phyloP scores from a whole-genome alignment of 768 basidiomycete species.

The Hericium erinaceus region DNA sequence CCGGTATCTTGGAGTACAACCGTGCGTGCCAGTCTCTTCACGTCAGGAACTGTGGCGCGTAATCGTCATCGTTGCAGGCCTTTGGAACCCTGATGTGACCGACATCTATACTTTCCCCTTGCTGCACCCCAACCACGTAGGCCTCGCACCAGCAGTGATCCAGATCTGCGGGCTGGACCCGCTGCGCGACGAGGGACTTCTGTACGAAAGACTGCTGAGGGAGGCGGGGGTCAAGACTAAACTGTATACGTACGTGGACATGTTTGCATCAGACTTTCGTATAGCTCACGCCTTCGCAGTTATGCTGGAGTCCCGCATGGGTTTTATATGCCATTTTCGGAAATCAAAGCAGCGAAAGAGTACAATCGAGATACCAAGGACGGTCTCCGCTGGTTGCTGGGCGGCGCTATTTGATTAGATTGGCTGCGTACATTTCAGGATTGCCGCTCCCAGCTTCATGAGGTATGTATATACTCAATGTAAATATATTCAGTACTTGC shows the following conservation, averaged over 20 bases:
- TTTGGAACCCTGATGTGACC: too few relatives aligned
- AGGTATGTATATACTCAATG: too few relatives aligned
- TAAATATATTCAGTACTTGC: too few relatives aligned
- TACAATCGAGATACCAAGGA: neutral
- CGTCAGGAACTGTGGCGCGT: too few relatives aligned
- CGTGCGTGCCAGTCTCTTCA: too few relatives aligned
- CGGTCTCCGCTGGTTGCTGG: neutral
- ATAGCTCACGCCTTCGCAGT: neutral
- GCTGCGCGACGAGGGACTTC: neutral
- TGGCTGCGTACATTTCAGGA: too few relatives aligned
- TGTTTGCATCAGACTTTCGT: neutral
- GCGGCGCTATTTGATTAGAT: too few relatives aligned
- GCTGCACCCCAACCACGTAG: neutral
- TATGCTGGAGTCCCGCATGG: constrained; percentile 5
- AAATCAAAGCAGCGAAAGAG: neutral
- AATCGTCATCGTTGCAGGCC: too few relatives aligned
- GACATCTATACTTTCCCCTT: neutral
- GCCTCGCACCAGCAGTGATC: neutral
- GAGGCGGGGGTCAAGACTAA: neutral
- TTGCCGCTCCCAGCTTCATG: too few relatives aligned
- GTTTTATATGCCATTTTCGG: neutral
- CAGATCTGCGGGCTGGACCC: neutral
- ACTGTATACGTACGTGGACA: neutral
- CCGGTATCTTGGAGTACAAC: too few relatives aligned
- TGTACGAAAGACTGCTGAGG: neutral